A percentile compares a stretch with the other conserved stretches of the same genome.
Evolutionary conservation across 208 protist species (phyloP).

Genomic region (Acanthamoeba polyphaga): DNA sequence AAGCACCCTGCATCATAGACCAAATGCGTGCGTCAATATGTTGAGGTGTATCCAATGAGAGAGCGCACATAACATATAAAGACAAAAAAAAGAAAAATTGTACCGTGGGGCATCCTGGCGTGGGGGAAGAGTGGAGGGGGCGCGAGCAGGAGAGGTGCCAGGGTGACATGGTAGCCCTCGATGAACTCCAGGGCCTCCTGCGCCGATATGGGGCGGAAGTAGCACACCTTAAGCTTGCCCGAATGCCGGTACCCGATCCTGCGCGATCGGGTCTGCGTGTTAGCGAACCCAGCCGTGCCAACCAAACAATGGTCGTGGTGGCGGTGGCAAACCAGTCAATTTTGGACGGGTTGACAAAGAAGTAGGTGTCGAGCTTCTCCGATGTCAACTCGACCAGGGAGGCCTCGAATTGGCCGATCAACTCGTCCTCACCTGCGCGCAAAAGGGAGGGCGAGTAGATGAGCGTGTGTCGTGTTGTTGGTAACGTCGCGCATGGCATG

Average conservation of each 20-base stretch:
- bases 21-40: neutral
- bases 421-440: neutral
- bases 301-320: too few relatives aligned
- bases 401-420: constrained; percentile 18
- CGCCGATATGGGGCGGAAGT: neutral
- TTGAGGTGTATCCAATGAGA: neutral
- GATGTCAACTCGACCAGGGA: constrained; percentile 1
- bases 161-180: constrained; percentile 14
- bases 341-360: constrained; percentile 5
- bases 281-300: neutral
- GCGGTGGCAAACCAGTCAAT: neutral
- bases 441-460: neutral
- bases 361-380: neutral
- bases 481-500: neutral
- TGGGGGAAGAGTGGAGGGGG: constrained; percentile 5
- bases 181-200: constrained; percentile 18
- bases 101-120: neutral
- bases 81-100: neutral
- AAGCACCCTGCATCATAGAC: neutral
- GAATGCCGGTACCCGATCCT: constrained; percentile 17
- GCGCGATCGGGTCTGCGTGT: neutral
- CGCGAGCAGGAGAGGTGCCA: neutral
- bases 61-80: neutral
- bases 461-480: neutral
- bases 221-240: constrained; percentile 8